These are phyloP conservation scores for Amaranthus hypochondriacus DNA, from an alignment of 148 eudicot genomes.

Conservation along the genomic window DNA sequence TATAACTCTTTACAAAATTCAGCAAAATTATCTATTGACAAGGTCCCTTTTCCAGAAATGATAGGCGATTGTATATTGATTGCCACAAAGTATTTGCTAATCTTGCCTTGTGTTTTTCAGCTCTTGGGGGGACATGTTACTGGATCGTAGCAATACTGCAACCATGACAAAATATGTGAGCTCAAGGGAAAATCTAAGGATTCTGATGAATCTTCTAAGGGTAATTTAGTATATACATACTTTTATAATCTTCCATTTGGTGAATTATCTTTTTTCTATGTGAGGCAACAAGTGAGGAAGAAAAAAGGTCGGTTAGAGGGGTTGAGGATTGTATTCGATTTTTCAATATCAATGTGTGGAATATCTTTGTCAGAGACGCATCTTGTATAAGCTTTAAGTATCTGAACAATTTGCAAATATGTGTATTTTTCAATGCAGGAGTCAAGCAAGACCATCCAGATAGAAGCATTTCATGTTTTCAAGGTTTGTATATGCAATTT, in stretches of 20 bases:
- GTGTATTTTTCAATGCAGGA: slow-evolving; percentile 27
- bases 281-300: background rate
- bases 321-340: background rate
- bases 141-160: slow-evolving; percentile 74
- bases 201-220: slow-evolving; percentile 78
- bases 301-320: too few species aligned
- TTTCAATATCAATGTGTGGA: background rate
- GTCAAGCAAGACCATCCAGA: slow-evolving; percentile 45
- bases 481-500: slow-evolving; percentile 26
- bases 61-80: background rate
- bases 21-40: background rate
- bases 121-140: slow-evolving; percentile 79
- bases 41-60: background rate
- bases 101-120: slow-evolving; percentile 37
- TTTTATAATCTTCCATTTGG: background rate
- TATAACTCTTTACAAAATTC: background rate
- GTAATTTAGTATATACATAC: slow-evolving; percentile 28
- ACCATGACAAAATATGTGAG: slow-evolving; percentile 76
- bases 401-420: background rate
- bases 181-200: slow-evolving; percentile 68
- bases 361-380: background rate
- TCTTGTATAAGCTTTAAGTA: background rate
- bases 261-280: background rate
- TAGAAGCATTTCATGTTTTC: slow-evolving; percentile 47
- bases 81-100: slow-evolving; percentile 9